phyloP scores from a whole-genome alignment of 2,329 filamentous ascomycete genomes.

The Dactylellina sp. region DNA sequence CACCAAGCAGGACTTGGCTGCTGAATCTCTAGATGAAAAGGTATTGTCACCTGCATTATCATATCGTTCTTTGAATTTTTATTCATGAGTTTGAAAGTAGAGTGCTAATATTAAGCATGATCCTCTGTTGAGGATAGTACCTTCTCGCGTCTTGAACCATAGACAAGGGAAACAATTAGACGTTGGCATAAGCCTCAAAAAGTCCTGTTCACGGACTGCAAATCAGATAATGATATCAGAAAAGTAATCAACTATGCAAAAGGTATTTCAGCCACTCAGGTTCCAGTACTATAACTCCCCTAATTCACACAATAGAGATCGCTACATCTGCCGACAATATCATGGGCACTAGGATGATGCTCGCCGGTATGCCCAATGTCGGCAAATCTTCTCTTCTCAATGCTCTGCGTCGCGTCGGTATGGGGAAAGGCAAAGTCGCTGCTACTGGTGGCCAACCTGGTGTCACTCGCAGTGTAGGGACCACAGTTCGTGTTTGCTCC shows the following conservation, averaged over 20 bases:
- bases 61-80: constrained; percentile 54
- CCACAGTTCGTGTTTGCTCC: constrained; percentile 82
- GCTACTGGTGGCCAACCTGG: constrained; percentile 88
- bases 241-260: constrained; percentile 62
- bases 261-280: constrained; percentile 35
- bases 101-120: constrained; percentile 60
- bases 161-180: constrained; percentile 68
- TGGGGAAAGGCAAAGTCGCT: constrained; percentile 77
- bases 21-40: constrained; percentile 59
- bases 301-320: constrained; percentile 43
- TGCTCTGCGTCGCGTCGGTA: constrained; percentile 77
- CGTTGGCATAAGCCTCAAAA: constrained; percentile 69
- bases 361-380: constrained; percentile 98
- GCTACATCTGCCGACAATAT: constrained; percentile 68
- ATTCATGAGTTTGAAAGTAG: constrained; percentile 57
- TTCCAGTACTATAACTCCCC: neutral
- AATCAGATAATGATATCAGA: constrained; percentile 65
- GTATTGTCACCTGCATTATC: constrained; percentile 53
- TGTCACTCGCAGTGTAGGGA: constrained; percentile 85
- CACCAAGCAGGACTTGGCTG: constrained; percentile 85
- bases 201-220: constrained; percentile 69
- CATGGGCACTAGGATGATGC: constrained; percentile 84
- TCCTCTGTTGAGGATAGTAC: constrained; percentile 55
- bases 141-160: constrained; percentile 17
- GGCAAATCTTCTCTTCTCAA: constrained; percentile 97